phyloP scores from a whole-genome alignment of 768 basidiomycete species.

The Auriscalpium microsporum region DNA sequence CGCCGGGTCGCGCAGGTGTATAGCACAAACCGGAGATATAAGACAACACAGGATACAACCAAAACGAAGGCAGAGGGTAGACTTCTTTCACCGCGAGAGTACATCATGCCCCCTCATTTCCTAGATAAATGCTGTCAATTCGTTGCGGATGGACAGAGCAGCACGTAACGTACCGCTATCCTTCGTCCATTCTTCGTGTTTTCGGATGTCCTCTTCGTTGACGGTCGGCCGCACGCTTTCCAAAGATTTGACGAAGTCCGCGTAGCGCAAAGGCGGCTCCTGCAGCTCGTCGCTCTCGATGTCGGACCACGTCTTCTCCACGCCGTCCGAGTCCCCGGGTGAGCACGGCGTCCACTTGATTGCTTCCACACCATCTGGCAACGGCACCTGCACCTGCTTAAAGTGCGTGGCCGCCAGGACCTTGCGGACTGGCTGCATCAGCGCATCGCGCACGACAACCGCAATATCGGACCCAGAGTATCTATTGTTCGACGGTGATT shows the following conservation, averaged over 20 bases:
- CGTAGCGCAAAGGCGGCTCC: constrained; percentile 75
- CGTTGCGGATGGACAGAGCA: background rate
- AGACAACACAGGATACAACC: background rate
- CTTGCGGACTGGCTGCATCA: constrained; percentile 98
- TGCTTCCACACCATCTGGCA: constrained; percentile 19
- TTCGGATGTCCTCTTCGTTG: constrained; percentile 76
- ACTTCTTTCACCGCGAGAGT: background rate
- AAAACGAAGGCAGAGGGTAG: background rate
- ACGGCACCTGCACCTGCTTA: constrained; percentile 46
- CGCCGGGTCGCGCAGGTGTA: background rate
- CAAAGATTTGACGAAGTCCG: constrained; percentile 78
- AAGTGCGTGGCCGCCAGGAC: constrained; percentile 95
- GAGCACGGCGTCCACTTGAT: constrained; percentile 92
- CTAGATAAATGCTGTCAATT: background rate
- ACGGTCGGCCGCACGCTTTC: constrained; percentile 81
- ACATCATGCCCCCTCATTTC: constrained; percentile 1
- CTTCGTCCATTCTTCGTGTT: constrained; percentile 76
- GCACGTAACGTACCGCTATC: constrained; percentile 55
- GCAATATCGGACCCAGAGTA: constrained; percentile 96
- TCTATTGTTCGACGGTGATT: constrained; percentile 23
- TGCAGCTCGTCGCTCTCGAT: constrained; percentile 80
- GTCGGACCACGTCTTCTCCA: constrained; percentile 86
- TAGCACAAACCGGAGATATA: background rate
- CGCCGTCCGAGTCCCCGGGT: constrained; percentile 78
- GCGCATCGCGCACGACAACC: constrained; percentile 87